phyloP scores from a whole-genome alignment of 371 early-diverging fungal species.

The Dinochytrium kinnereticum region DNA sequence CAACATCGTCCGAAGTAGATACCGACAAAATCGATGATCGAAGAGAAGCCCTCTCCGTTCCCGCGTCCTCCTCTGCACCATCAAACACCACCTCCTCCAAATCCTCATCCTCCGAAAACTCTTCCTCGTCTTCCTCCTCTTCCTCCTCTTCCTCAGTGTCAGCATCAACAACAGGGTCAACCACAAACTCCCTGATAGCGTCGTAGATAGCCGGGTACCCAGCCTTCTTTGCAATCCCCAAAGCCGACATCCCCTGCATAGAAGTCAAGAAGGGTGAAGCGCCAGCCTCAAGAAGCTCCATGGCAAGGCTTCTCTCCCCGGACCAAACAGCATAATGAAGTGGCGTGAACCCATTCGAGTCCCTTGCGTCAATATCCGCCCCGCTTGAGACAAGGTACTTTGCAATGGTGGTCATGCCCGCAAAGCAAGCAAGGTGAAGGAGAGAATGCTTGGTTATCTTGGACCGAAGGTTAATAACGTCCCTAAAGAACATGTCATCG shows the following conservation, averaged over 20 bases:
- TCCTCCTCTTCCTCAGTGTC: constrained; percentile 23
- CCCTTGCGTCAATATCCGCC: constrained; percentile 44
- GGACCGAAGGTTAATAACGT: constrained; percentile 33
- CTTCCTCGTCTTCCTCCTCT: constrained; percentile 4
- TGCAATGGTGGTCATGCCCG: constrained; percentile 54
- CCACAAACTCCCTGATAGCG: background rate
- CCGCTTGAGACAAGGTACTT: constrained; percentile 44
- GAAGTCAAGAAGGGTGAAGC: constrained; percentile 24
- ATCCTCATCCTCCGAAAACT: background rate
- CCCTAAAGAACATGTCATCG: background rate
- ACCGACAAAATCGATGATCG: background rate
- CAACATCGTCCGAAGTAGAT: background rate
- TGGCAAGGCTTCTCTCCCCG: constrained; percentile 43
- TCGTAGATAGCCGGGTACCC: background rate
- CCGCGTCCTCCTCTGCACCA: background rate
- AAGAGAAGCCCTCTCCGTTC: background rate
- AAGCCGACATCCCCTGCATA: constrained; percentile 5
- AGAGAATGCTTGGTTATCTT: constrained; percentile 50
- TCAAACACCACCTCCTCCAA: constrained; percentile 1
- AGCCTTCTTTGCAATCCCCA: constrained; percentile 15
- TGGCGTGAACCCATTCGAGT: constrained; percentile 57
- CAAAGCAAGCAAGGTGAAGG: constrained; percentile 55
- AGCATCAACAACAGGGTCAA: background rate
- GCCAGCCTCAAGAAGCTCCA: constrained; percentile 41
- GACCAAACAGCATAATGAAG: constrained; percentile 58